Base-by-base conservation (phyloP, 176 grass and related monocot species). In the Echinochloa phyllopogon region DNA sequence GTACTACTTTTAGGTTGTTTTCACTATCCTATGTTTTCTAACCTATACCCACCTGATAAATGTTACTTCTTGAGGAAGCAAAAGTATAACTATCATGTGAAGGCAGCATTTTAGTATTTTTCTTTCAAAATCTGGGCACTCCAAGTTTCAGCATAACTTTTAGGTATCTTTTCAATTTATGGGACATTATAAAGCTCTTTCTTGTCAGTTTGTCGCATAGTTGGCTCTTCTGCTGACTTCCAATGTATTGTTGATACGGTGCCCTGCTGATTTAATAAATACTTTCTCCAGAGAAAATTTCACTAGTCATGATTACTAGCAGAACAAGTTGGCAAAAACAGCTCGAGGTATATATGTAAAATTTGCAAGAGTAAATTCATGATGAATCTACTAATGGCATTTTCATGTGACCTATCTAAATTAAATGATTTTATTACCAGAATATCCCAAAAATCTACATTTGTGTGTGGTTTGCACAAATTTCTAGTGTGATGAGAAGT, bases 161-260 rank as follows among this genome's bases (percentile, higher is more conserved):
- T 72, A 49, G n/a, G 11, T 24, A 64, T 37, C 13, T 74, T 83
- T 74, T 21, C 55, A 45, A 48, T 65, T 68, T 68, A 72, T 25
- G 52, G 53, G 39, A 33, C 16, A 47, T 37, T 49, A 12, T 43
- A 58, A 57, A 62, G 51, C 41, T 73, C 23, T 73, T 47, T 24
- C 24, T 73, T 69, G 12, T 69, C 29, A 16, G 29, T 33, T 33
- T 33, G 29, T 2, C 29, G 29, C 20, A 55, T 50, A 81, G 29
- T 69, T 81, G 62, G 18, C 45, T 68, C 18, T 69, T 66, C 38
- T 40, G 47, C 0, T 25, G 63, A 55, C 20, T 81, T 56, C 45
- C 12, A 41, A 14, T 65, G 25, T 69, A 68, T 41, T 53, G 3
- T 81, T 53, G 33, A 39, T 68, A 68, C 25, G 2, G 33, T 39